A percentile compares a stretch with the other conserved stretches of the same genome.
These are phyloP conservation scores for Kwoniella dejecticola DNA, from an alignment of 768 basidiomycete species.

Conservation along the genomic window DNA sequence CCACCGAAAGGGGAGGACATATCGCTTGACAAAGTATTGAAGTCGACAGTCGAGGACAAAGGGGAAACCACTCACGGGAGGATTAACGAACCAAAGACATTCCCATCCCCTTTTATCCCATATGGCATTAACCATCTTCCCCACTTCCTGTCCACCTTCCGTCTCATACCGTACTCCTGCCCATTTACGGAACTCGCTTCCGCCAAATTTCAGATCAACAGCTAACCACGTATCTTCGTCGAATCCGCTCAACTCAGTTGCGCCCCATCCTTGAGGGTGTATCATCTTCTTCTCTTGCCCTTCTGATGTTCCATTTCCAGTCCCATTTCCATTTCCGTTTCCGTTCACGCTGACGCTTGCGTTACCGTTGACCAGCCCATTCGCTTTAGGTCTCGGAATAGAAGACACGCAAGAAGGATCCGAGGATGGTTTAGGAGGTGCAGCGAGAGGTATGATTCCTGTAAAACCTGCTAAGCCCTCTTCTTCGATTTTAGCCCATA, in stretches of 20 bases:
- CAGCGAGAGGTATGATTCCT: conserved; percentile 32
- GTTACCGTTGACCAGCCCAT: no score
- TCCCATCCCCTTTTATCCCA: conserved; percentile 53
- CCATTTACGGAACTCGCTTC: conserved; percentile 33
- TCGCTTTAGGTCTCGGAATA: not conserved
- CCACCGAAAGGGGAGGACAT: no score
- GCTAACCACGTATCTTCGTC: conserved; percentile 32
- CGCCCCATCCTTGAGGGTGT: conserved; percentile 11
- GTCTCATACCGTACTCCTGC: conserved; percentile 40
- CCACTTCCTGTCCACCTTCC: conserved; percentile 48
- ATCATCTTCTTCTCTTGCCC: not conserved
- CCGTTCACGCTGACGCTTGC: no score
- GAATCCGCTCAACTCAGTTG: conserved; percentile 3
- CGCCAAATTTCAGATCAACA: conserved; percentile 30
- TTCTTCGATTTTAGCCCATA: conserved; percentile 46
- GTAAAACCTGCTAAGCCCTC: conserved; percentile 53
- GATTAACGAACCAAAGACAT: conserved; percentile 49
- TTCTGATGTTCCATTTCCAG: conserved; percentile 3
- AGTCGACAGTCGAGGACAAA: no score
- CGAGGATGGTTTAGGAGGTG: conserved; percentile 1
- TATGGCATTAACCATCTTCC: conserved; percentile 47
- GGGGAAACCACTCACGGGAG: conserved; percentile 18
- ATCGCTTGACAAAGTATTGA: no score
- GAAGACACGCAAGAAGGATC: conserved; percentile 10
- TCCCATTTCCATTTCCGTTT: not conserved